Evolutionary conservation across 2,329 filamentous ascomycete genomes (phyloP).

Genomic region (Paradendryphiella salina): DNA sequence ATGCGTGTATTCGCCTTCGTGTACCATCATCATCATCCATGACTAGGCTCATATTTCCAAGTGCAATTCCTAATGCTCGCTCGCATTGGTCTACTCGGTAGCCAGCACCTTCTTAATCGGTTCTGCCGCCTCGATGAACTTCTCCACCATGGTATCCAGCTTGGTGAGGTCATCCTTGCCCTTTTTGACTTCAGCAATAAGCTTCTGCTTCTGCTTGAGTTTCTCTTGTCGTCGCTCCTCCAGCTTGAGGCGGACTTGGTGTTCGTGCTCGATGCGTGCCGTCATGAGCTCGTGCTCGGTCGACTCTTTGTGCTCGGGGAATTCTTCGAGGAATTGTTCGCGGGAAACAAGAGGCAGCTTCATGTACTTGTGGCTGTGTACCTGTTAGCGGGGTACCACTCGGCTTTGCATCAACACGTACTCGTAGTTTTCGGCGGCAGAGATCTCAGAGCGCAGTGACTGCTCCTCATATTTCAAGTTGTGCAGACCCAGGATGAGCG

Average conservation of each 20-base stretch:
- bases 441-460: conserved; percentile 86
- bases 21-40: background rate
- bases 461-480: conserved; percentile 96
- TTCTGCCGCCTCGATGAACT: conserved; percentile 89
- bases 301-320: conserved; percentile 72
- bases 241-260: conserved; percentile 77
- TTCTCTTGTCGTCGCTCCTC: conserved; percentile 76
- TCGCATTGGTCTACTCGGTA: conserved; percentile 57
- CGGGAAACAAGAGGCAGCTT: conserved; percentile 81
- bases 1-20: background rate
- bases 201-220: conserved; percentile 65
- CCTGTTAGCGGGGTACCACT: conserved; percentile 17
- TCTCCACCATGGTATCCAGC: conserved; percentile 88
- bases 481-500: conserved; percentile 87
- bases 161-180: conserved; percentile 91
- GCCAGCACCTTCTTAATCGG: conserved; percentile 86
- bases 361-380: conserved; percentile 77
- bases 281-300: conserved; percentile 84
- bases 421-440: conserved; percentile 89
- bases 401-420: conserved; percentile 53
- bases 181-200: conserved; percentile 81
- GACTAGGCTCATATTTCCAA: background rate
- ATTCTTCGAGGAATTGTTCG: conserved; percentile 76
- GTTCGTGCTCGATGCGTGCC: conserved; percentile 88
- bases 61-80: background rate